A percentile compares a stretch with the other conserved stretches of the same genome.
These are phyloP conservation scores for Solanum piurae DNA, from an alignment of 257 asterid genomes.

Conservation along the genomic window DNA sequence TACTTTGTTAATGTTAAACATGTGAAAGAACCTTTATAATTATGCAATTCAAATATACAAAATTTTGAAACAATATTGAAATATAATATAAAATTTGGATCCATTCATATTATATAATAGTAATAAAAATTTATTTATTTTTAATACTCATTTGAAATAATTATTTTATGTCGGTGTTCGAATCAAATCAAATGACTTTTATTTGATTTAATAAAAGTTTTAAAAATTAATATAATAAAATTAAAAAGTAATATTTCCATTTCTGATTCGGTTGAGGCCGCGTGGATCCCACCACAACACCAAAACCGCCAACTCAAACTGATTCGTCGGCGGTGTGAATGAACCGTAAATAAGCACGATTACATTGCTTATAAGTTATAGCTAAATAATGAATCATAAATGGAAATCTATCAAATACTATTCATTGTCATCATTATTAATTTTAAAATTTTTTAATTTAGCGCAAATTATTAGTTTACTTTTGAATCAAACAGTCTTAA, in stretches of 20 bases:
- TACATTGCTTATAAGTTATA: background rate
- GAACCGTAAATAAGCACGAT: background rate
- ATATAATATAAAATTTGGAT: background rate
- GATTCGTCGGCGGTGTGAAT: background rate
- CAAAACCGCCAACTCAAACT: background rate
- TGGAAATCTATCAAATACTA: background rate
- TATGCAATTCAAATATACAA: background rate
- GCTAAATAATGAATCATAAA: background rate
- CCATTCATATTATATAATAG: background rate
- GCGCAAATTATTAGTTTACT: too few relatives aligned
- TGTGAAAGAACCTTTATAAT: background rate
- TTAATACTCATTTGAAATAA: background rate
- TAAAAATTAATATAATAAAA: too few relatives aligned
- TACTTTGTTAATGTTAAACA: background rate
- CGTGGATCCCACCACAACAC: background rate
- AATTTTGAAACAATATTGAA: background rate
- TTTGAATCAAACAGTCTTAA: accelerated
- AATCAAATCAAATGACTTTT: background rate
- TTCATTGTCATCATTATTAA: background rate
- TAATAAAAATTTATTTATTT: accelerated
- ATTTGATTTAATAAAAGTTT: too few relatives aligned
- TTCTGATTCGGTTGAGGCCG: background rate
- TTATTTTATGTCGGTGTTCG: background rate
- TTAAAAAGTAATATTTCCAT: background rate
- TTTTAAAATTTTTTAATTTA: accelerated